phyloP scores from a whole-genome alignment of 371 early-diverging fungal species.

The Phascolomyces articulosus region DNA sequence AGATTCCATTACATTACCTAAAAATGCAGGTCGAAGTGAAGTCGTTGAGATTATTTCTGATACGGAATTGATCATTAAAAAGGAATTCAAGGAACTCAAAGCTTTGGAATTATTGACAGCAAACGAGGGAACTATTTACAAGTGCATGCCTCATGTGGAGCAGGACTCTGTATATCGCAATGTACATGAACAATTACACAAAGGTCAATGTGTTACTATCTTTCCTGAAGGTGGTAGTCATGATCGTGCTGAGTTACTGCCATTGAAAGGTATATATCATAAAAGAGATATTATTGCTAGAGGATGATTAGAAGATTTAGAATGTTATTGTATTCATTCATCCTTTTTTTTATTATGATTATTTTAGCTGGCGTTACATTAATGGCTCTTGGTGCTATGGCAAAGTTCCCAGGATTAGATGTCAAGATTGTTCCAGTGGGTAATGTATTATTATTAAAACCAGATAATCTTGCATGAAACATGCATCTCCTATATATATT shows the following conservation, averaged over 20 bases:
- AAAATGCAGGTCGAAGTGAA: constrained; percentile 57
- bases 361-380: constrained; percentile 70
- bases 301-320: not conserved
- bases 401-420: constrained; percentile 74
- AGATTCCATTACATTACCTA: constrained; percentile 58
- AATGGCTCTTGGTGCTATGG: constrained; percentile 92
- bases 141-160: constrained; percentile 82
- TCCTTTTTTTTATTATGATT: not conserved
- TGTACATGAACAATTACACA: constrained; percentile 75
- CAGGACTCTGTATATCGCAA: constrained; percentile 78
- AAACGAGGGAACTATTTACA: constrained; percentile 65
- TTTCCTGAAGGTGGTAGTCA: constrained; percentile 97
- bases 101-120: constrained; percentile 60
- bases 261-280: constrained; percentile 72
- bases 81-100: constrained; percentile 61
- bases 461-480: too few species aligned
- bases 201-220: constrained; percentile 86
- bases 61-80: constrained; percentile 65
- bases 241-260: constrained; percentile 90
- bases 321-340: too few species aligned
- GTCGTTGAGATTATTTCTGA: constrained; percentile 79
- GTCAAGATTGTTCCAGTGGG: constrained; percentile 90
- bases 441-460: constrained; percentile 11
- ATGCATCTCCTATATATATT: too few species aligned
- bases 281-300: not conserved